Conservation (phyloP, 805 yeast species). For the Wickerhamiella sergipiensis region DNA sequence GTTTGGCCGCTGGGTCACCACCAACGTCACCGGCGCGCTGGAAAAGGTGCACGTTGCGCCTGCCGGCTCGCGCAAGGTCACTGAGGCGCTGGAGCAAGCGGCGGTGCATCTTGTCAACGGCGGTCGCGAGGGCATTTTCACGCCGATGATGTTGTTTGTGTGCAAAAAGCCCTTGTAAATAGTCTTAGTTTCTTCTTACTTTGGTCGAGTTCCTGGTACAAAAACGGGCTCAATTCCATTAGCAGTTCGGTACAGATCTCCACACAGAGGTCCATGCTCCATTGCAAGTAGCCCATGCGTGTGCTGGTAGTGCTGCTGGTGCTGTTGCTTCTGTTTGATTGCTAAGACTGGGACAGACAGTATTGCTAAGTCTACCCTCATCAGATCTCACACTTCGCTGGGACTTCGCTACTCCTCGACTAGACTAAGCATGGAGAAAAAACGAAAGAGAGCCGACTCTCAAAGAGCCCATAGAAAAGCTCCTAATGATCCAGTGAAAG, state of each 20-base stretch:
- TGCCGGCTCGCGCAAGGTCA: conserved; percentile 79
- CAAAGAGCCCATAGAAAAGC: not conserved
- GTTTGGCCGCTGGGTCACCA: conserved; percentile 77
- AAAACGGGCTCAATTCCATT: not conserved
- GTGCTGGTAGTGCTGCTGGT: too few species aligned
- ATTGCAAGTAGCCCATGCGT: not conserved
- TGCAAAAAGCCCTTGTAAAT: conserved; percentile 57
- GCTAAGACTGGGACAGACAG: too few species aligned
- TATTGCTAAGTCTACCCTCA: too few species aligned
- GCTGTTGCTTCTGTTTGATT: too few species aligned
- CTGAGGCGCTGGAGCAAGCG: conserved; percentile 90
- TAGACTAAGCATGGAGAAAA: not conserved
- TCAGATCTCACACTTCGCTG: too few species aligned
- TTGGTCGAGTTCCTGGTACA: not conserved
- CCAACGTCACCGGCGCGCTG: conserved; percentile 62
- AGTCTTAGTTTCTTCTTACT: not conserved
- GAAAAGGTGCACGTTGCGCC: conserved; percentile 85
- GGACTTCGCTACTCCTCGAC: too few species aligned
- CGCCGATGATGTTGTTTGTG: conserved; percentile 94
- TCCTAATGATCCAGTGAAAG: not conserved
- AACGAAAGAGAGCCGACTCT: not conserved
- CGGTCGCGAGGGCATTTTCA: conserved; percentile 77
- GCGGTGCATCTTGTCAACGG: conserved; percentile 91
- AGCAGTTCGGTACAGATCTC: not conserved
- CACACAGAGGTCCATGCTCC: not conserved